phyloP scores from a whole-genome alignment of 495 filamentous ascomycete species.

The Cercophora newfieldiana region DNA sequence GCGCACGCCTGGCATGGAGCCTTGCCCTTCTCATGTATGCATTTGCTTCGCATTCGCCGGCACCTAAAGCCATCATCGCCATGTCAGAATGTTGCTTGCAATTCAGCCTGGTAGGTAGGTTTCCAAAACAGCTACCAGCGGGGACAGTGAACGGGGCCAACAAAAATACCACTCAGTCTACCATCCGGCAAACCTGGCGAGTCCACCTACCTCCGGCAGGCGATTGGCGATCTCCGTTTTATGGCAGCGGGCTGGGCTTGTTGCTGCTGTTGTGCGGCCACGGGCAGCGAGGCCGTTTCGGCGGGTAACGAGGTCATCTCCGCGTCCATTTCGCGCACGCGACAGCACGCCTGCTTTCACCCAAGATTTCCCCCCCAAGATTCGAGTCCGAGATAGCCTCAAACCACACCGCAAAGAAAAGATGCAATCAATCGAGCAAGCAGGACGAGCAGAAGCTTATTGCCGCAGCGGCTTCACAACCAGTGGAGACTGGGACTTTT shows the following conservation, averaged over 20 bases:
- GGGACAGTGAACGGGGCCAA: background rate
- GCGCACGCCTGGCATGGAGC: slow-evolving; percentile 46
- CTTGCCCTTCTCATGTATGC: slow-evolving; percentile 44
- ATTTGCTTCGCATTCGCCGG: slow-evolving; percentile 52
- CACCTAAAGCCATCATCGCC: slow-evolving; percentile 37
- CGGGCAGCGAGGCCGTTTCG: no score
- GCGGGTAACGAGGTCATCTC: slow-evolving; percentile 23
- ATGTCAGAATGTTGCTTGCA: slow-evolving; percentile 6
- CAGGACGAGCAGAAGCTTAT: background rate
- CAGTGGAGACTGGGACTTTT: slow-evolving; percentile 19
- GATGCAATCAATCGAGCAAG: background rate
- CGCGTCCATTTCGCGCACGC: slow-evolving; percentile 24
- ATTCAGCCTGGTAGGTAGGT: background rate
- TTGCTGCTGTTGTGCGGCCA: no score
- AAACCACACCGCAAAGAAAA: slow-evolving; percentile 2
- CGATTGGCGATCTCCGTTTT: slow-evolving; percentile 49
- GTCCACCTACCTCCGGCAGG: slow-evolving; percentile 47
- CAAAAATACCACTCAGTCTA: background rate
- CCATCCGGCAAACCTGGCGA: slow-evolving; percentile 16
- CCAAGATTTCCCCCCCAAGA: background rate
- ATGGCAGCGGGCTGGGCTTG: slow-evolving; percentile 21
- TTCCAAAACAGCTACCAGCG: background rate
- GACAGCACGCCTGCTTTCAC: background rate
- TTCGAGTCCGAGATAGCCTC: background rate
- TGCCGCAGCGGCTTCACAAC: slow-evolving; percentile 26